phyloP scores from a whole-genome alignment of 2,329 filamentous ascomycete species.

The Beauveria bassiana region DNA sequence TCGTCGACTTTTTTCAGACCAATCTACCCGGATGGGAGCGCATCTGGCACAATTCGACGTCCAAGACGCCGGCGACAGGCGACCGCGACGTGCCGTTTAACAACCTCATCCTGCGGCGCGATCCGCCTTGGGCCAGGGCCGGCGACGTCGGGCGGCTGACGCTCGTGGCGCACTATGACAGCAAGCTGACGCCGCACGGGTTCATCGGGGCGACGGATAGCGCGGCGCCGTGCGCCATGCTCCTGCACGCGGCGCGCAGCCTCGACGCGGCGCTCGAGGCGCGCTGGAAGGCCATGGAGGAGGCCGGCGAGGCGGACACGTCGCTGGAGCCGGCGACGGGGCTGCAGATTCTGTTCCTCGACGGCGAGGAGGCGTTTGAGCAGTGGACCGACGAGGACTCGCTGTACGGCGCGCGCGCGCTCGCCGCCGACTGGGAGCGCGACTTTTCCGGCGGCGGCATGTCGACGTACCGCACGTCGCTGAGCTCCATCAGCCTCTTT shows the following conservation, averaged over 20 bases:
- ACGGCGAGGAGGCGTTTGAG: conserved; percentile 89
- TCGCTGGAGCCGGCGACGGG: conserved; percentile 69
- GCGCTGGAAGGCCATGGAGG: conserved; percentile 72
- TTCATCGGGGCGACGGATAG: conserved; percentile 94
- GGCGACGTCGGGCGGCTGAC: conserved; percentile 78
- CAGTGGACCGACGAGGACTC: conserved; percentile 76
- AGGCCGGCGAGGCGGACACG: conserved; percentile 42
- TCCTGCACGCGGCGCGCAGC: conserved; percentile 76
- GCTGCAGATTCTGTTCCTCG: conserved; percentile 81
- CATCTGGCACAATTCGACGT: conserved; percentile 83
- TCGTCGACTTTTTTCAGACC: conserved; percentile 70
- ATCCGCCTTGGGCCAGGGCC: conserved; percentile 70
- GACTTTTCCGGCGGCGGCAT: conserved; percentile 59
- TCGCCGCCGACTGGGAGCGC: conserved; percentile 76
- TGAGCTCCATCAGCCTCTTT: conserved; percentile 79
- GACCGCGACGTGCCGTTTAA: conserved; percentile 68
- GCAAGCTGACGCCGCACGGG: conserved; percentile 67
- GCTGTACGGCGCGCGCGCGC: conserved; percentile 75
- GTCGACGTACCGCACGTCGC: conserved; percentile 65
- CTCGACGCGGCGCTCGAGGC: conserved; percentile 71
- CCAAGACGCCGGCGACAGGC: conserved; percentile 69
- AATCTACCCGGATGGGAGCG: conserved; percentile 73
- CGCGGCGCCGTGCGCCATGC: conserved; percentile 87
- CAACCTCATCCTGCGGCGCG: conserved; percentile 79
- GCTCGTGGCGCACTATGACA: conserved; percentile 91